phyloP scores from a whole-genome alignment of 2,329 filamentous ascomycete species.

The Penicillium aurantiogriseum region DNA sequence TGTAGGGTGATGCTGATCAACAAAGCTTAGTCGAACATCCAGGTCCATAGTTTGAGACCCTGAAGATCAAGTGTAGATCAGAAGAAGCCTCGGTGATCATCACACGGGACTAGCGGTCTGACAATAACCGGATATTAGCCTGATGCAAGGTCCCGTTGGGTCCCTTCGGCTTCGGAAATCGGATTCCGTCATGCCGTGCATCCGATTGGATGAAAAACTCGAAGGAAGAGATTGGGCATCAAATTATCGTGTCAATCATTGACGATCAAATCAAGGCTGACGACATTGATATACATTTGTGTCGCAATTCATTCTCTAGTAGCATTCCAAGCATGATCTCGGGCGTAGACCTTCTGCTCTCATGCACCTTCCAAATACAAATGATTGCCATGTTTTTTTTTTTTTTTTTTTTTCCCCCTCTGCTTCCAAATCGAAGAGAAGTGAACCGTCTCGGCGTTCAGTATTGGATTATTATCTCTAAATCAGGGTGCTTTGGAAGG shows the following conservation, averaged over 20 bases:
- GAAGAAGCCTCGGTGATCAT: neutral
- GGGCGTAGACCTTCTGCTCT: neutral
- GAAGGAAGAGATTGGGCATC: neutral
- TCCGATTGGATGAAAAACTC: neutral
- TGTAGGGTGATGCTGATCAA: neutral
- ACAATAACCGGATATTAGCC: neutral
- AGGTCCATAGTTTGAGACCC: neutral
- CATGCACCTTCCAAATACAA: neutral
- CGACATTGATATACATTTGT: neutral
- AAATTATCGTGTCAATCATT: neutral
- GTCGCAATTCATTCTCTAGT: constrained; percentile 5
- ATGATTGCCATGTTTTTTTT: neutral
- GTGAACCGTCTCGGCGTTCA: neutral
- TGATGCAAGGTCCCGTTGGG: neutral
- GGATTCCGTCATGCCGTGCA: constrained; percentile 5
- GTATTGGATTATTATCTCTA: too few species aligned
- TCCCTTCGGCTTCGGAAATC: constrained; percentile 3
- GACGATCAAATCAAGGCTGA: neutral
- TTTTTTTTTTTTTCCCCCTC: too few species aligned
- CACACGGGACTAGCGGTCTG: neutral
- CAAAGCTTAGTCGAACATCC: neutral
- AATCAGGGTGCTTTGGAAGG: too few species aligned
- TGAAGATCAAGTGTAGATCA: neutral
- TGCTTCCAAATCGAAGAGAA: neutral
- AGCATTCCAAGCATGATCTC: neutral